phyloP scores from a whole-genome alignment of 176 grass and related monocot genomes.

The Typha latifolia region DNA sequence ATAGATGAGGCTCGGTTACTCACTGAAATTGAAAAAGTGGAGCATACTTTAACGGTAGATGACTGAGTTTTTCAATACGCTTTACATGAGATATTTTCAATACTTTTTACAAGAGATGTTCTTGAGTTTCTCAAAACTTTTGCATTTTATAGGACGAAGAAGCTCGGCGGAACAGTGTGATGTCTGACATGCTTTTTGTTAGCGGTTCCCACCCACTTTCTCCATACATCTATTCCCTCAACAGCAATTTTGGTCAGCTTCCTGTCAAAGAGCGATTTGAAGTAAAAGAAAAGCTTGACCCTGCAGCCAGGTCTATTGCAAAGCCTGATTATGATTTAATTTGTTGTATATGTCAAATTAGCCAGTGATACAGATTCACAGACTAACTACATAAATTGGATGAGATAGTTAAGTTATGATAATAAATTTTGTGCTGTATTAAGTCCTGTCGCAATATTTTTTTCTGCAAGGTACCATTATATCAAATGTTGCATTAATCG shows the following conservation, averaged over 20 bases:
- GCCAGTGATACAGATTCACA: too few relatives aligned
- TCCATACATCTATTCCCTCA: slow-evolving; percentile 88
- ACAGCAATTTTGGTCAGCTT: slow-evolving; percentile 64
- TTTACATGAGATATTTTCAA: too few relatives aligned
- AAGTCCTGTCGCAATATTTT: too few relatives aligned
- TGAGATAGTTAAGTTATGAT: too few relatives aligned
- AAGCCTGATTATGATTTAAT: background rate
- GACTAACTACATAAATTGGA: too few relatives aligned
- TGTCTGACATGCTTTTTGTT: slow-evolving; percentile 95
- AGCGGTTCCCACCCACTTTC: slow-evolving; percentile 83
- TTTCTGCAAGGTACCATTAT: too few relatives aligned
- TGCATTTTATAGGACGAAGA: slow-evolving; percentile 61
- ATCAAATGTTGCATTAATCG: too few relatives aligned
- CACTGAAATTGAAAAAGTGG: slow-evolving; percentile 78
- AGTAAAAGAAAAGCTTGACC: slow-evolving; percentile 86
- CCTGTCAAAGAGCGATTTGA: slow-evolving; percentile 42
- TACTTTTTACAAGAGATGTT: slow-evolving; percentile 1
- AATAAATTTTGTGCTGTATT: too few relatives aligned
- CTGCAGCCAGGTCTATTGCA: slow-evolving; percentile 58
- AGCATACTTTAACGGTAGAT: slow-evolving; percentile 81
- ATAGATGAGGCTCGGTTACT: slow-evolving; percentile 86
- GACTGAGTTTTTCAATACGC: too few relatives aligned
- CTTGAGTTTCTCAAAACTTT: background rate
- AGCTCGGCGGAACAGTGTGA: slow-evolving; percentile 80
- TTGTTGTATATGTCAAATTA: too few relatives aligned